A percentile compares a stretch with the other conserved stretches of the same genome.
Conservation (phyloP, 441 rosid genomes). For the Arabidopsis hybrid region DNA sequence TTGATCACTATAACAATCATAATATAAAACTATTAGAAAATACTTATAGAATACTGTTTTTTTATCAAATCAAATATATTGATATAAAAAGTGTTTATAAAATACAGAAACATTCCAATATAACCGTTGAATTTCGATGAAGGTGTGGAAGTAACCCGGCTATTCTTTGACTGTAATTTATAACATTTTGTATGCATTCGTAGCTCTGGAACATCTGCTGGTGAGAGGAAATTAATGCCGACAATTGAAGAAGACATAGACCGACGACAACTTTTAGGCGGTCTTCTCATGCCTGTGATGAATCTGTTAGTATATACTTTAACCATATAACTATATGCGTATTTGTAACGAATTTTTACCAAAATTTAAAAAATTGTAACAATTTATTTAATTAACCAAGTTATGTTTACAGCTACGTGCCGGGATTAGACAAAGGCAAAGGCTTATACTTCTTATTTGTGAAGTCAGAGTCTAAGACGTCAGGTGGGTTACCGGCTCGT, state of each 20-base stretch:
- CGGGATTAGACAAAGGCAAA: constrained; percentile 70
- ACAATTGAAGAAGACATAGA: constrained; percentile 69
- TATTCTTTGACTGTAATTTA: no score
- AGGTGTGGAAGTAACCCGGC: no score
- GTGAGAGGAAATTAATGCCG: constrained; percentile 80
- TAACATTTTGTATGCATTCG: no score
- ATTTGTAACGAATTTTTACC: no score
- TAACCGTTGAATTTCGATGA: no score
- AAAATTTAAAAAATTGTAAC: background rate
- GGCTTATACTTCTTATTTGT: constrained; percentile 68
- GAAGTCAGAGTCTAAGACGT: constrained; percentile 67
- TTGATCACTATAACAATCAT: no score
- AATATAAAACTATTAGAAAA: no score
- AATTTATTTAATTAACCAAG: background rate
- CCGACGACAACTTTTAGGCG: constrained; percentile 61
- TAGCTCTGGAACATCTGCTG: constrained; percentile 85
- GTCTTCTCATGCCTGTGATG: constrained; percentile 80
- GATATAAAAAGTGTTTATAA: no score
- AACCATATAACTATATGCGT: background rate
- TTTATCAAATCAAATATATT: no score
- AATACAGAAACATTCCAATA: no score
- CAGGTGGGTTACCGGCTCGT: constrained; percentile 70
- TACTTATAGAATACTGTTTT: no score
- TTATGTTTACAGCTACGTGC: constrained; percentile 55
- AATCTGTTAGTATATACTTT: constrained; percentile 56